phyloP scores from a whole-genome alignment of 352 stramenopile species.

The Phytopythium cucurbitacearum region DNA sequence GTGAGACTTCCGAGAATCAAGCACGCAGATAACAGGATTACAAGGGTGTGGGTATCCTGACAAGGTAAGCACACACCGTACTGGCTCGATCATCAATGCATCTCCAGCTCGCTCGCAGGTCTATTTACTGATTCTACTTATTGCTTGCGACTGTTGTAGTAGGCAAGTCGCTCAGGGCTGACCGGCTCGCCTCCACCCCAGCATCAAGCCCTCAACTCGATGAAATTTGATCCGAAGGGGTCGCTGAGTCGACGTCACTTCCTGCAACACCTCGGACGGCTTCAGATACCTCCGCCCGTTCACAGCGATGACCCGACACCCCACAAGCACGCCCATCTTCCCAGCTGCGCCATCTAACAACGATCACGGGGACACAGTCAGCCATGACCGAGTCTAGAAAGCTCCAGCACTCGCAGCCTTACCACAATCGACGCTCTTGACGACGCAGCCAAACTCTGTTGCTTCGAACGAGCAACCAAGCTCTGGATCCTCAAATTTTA shows the following conservation, averaged over 20 bases:
- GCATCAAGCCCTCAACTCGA: slow-evolving; percentile 77
- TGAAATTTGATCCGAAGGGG: slow-evolving; percentile 65
- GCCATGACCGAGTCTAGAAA: neutral
- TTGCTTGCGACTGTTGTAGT: neutral
- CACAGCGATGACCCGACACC: slow-evolving; percentile 57
- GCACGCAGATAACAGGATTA: neutral
- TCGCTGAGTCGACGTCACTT: slow-evolving; percentile 47
- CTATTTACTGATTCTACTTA: no score
- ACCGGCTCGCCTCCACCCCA: slow-evolving; percentile 34
- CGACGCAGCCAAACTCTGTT: slow-evolving; percentile 52
- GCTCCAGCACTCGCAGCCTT: neutral
- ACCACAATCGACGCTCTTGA: slow-evolving; percentile 52
- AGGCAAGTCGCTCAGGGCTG: slow-evolving; percentile 1
- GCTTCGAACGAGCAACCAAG: slow-evolving; percentile 57
- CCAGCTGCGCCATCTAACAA: slow-evolving; percentile 42
- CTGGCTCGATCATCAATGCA: no score
- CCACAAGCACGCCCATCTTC: slow-evolving; percentile 56
- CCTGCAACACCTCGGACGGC: slow-evolving; percentile 38
- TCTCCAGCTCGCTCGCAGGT: no score
- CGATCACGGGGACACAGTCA: neutral
- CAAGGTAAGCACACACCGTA: no score
- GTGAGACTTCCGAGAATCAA: no score
- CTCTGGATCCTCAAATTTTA: slow-evolving; percentile 50
- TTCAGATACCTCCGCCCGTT: slow-evolving; percentile 53
- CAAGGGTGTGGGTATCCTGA: neutral